Evolutionary conservation across 2,329 filamentous ascomycete genomes (phyloP), one percentile per base, ranked within the genome.

Genomic region (Colletotrichum gigasporum): DNA sequence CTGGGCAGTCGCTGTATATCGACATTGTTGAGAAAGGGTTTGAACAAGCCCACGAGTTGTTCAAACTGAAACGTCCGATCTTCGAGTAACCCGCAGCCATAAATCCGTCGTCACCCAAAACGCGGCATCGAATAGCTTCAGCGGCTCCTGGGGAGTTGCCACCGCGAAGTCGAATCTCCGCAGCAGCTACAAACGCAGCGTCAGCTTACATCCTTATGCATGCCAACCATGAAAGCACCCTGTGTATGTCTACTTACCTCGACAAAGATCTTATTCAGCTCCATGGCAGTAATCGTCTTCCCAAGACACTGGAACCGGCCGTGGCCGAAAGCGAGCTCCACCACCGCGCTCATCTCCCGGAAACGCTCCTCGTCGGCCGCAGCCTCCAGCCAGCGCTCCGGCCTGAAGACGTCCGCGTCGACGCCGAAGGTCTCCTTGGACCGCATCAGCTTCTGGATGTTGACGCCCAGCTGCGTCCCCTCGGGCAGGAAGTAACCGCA

Each of bases 311-410:
- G 70, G 44, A 74, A 80, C 18, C 73, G 75, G 2, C 82, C 81
- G 26, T 73, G 71, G 4, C 78, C 78, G 67, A 84, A 84, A 0
- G 80, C 72, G 5, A 81, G 70, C 37, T 82, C 81, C 22, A 78
- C 69, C 0, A 75, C 78, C 18, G 70, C 68, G 18, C 74, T 69
- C 74, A 81, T 82, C 2, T 48, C 54, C 4, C 71, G 70, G 11
- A 72, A 68, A 32, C 73, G 69, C 20, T 74, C 72, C 2, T 72
- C 71, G 1, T 71, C 68, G 4, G 70, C 73, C 50, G 80, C 74
- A 5, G 55, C 60, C 11, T 71, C 71, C 5, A 86, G 69, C 83
- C 83, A 87, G 6, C 84, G 74, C 54, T 84, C 83, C 0, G 84
- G 83, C 5, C 74, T 73, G 67, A 82, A 87, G 0, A 67, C 59